phyloP scores from a whole-genome alignment of 768 basidiomycete species.

The Collybia sordida region DNA sequence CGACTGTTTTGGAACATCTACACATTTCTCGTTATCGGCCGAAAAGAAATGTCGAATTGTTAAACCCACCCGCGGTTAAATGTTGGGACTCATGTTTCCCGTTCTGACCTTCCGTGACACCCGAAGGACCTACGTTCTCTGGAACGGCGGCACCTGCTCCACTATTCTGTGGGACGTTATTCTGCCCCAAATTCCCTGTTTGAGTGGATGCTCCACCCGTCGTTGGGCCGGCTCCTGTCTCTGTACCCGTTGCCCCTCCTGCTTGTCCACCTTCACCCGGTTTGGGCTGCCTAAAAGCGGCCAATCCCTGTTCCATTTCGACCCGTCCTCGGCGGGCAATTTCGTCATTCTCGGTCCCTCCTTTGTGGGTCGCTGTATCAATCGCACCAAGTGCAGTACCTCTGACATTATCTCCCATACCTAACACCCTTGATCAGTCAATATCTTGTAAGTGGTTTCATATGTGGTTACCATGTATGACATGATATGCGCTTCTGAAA shows the following conservation, averaged over 20 bases:
- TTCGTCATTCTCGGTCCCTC: constrained; percentile 30
- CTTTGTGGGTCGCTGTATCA: constrained; percentile 29
- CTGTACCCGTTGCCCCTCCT: background rate
- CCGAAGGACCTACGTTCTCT: too few relatives aligned
- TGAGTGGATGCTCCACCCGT: too few relatives aligned
- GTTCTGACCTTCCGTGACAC: too few relatives aligned
- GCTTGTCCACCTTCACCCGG: background rate
- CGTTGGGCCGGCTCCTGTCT: too few relatives aligned
- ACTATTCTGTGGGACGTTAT: too few relatives aligned
- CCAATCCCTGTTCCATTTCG: constrained; percentile 40
- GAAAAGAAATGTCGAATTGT: too few relatives aligned
- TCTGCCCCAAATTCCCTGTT: too few relatives aligned
- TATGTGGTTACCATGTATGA: constrained; percentile 32
- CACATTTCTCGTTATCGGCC: too few relatives aligned
- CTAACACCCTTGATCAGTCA: constrained; percentile 23
- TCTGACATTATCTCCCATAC: constrained; percentile 43
- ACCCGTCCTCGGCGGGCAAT: constrained; percentile 34
- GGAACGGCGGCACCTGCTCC: too few relatives aligned
- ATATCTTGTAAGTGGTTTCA: background rate
- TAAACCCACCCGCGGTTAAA: too few relatives aligned
- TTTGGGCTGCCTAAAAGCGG: constrained; percentile 14
- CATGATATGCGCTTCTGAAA: constrained; percentile 32
- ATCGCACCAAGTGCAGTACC: constrained; percentile 41
- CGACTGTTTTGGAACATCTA: too few relatives aligned
- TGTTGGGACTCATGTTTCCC: too few relatives aligned